These are phyloP conservation scores for Wickerhamiella vanderwaltii DNA, from an alignment of 805 yeast species.

Conservation along the genomic window DNA sequence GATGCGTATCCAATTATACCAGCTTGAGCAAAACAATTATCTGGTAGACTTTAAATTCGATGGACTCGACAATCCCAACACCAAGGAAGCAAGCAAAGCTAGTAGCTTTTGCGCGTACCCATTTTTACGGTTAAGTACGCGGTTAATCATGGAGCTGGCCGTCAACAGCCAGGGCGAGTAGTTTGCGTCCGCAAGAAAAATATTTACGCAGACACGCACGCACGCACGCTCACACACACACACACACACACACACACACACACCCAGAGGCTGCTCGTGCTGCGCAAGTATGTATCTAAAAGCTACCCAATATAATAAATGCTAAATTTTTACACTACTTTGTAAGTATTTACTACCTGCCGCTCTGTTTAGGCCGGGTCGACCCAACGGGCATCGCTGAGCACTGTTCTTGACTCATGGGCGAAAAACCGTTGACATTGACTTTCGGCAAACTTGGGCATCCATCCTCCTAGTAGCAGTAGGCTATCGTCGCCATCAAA, in stretches of 20 bases:
- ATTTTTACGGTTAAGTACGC: constrained; percentile 80
- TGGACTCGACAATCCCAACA: constrained; percentile 62
- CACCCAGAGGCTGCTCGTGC: no score
- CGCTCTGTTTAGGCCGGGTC: no score
- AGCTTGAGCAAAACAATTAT: constrained; percentile 89
- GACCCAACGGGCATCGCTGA: constrained; percentile 3
- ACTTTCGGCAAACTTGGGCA: constrained; percentile 11
- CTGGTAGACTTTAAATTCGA: constrained; percentile 95
- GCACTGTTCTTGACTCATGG: constrained; percentile 10
- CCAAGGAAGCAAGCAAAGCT: constrained; percentile 13
- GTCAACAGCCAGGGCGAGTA: constrained; percentile 65
- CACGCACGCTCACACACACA: no score
- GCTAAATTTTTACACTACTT: no score
- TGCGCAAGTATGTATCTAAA: no score
- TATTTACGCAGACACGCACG: no score
- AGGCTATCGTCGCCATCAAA: constrained; percentile 6
- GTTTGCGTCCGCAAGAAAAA: no score
- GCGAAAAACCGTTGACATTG: constrained; percentile 11
- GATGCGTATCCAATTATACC: constrained; percentile 94
- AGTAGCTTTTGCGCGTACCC: constrained; percentile 87
- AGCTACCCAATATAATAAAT: no score
- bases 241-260: no score
- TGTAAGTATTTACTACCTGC: no score
- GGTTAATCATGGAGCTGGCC: constrained; percentile 90
- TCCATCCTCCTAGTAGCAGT: neutral